Conservation (phyloP, 768 basidiomycete genomes). For the Auricularia auricula-judae region DNA sequence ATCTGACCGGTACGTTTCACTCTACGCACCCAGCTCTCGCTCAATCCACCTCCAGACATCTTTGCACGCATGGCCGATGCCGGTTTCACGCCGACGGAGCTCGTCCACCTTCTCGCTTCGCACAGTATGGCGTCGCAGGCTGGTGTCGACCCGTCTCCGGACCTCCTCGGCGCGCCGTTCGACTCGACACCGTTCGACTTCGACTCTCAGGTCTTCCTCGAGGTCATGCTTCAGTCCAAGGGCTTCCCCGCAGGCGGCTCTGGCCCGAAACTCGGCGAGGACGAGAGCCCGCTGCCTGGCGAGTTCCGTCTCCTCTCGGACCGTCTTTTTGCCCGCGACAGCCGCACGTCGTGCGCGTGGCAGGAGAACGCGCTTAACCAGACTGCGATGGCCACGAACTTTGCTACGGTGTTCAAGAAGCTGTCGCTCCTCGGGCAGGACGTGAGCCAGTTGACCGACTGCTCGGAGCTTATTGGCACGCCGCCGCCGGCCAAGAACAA, state of each 20-base stretch:
- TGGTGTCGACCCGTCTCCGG: conserved; percentile 1
- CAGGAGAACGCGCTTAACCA: too few relatives aligned
- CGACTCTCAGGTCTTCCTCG: conserved; percentile 15
- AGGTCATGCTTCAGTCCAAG: too few relatives aligned
- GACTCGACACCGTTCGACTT: conserved; percentile 34
- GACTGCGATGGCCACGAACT: too few relatives aligned
- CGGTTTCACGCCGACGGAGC: too few relatives aligned
- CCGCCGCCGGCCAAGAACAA: conserved; percentile 4
- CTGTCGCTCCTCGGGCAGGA: conserved; percentile 8
- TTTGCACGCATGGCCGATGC: neutral
- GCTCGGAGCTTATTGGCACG: conserved; percentile 10
- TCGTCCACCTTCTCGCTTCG: too few relatives aligned
- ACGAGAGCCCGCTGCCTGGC: too few relatives aligned
- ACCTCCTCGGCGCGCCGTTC: conserved; percentile 27
- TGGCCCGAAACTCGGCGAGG: too few relatives aligned
- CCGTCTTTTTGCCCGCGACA: too few relatives aligned
- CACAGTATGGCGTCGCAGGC: conserved; percentile 11
- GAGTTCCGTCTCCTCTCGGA: too few relatives aligned
- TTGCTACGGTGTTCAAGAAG: too few relatives aligned
- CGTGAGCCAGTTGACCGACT: conserved; percentile 2
- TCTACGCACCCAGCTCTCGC: conserved; percentile 10
- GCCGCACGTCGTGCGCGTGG: too few relatives aligned
- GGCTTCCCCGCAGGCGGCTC: too few relatives aligned
- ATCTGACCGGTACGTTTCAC: conserved; percentile 12
- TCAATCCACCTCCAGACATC: conserved; percentile 13